Evolutionary conservation across 2,329 filamentous ascomycete species (phyloP), one percentile per base, ranked within the genome.

Genomic region (Herpotrichia juniperi): DNA sequence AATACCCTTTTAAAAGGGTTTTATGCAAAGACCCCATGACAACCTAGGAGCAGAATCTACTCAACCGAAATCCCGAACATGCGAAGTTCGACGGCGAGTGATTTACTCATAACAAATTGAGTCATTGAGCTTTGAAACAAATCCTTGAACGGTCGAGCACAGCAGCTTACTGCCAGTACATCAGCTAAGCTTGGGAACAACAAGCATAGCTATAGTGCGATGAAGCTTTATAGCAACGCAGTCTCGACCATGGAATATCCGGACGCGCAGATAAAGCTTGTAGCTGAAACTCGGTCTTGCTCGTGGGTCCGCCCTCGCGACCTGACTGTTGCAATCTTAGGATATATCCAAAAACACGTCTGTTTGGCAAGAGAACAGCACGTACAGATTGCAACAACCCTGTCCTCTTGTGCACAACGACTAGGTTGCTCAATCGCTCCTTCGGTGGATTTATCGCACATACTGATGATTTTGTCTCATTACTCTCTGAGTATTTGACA

Each of bases 341-440:
- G 40, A 19, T 25, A 28, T 28, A 8, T 28, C 21, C 40, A 43
- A 43, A 43, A 43, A 5, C 25, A 43, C 40, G 17, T 25, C 37
- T 40, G 37, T 40, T 40, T 40, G 21, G 34, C 21, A 40, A n/a
- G 21, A 40, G 19, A 40, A 40, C 37, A 40, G 37, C 3, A 16
- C 40, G 26, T 31, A 30, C 24, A 25, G 26, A 28, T 24, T 14
- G 17, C n/a, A 17, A 25, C 22, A 21, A 30, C 40, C 25, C 11
- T 14, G 17, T 43, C 25, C 24, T 28, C 40, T 43, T 43, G 24
- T 17, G 3, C 24, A 28, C 40, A 28, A 30, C 24, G 40, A 17
- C 19, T 26, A 28, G 40, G 40, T 43, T 30, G 25, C 25, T 43
- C 25, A 17, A 21, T 30, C n/a, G 5, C 19, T 21, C 25, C 40